Percentiles rank a stretch among this genome's conserved stretches.
These are phyloP conservation scores for Solanum virginianum DNA, from an alignment of 257 asterid species.

Conservation along the genomic window DNA sequence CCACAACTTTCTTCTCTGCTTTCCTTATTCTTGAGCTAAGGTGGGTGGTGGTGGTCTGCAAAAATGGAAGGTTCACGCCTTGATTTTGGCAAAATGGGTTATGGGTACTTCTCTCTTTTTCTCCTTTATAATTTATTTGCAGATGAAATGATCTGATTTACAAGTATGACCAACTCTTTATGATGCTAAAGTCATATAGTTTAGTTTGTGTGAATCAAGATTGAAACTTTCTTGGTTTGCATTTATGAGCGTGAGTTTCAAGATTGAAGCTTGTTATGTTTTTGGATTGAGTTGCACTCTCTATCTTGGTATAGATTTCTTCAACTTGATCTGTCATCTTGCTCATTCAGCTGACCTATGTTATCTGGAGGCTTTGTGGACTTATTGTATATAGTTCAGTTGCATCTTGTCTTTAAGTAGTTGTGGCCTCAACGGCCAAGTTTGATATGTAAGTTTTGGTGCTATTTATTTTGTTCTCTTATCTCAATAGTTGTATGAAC, in stretches of 20 bases:
- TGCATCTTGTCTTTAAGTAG: too few relatives aligned
- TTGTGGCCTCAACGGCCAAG: too few relatives aligned
- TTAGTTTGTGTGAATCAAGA: background rate
- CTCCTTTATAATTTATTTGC: background rate
- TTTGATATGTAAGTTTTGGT: too few relatives aligned
- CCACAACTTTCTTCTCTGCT: background rate
- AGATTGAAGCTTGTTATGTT: background rate
- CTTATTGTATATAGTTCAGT: too few relatives aligned
- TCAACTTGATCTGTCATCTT: background rate
- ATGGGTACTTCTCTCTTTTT: conserved; percentile 43
- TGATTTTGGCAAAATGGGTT: conserved; percentile 97
- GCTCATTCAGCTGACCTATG: too few relatives aligned
- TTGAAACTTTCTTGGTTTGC: background rate
- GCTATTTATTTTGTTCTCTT: too few relatives aligned
- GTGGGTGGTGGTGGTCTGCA: conserved; percentile 9
- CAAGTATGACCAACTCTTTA: background rate
- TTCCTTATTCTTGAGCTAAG: conserved; percentile 2
- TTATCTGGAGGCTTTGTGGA: too few relatives aligned
- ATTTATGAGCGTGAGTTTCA: background rate
- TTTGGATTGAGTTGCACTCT: background rate
- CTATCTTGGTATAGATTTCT: background rate
- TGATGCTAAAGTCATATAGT: background rate
- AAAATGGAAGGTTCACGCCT: conserved; percentile 75
- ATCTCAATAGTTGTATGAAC: too few relatives aligned
- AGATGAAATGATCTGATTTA: background rate